Evolutionary conservation across 495 filamentous ascomycete genomes (phyloP).

Genomic region (Daldinia grandis): DNA sequence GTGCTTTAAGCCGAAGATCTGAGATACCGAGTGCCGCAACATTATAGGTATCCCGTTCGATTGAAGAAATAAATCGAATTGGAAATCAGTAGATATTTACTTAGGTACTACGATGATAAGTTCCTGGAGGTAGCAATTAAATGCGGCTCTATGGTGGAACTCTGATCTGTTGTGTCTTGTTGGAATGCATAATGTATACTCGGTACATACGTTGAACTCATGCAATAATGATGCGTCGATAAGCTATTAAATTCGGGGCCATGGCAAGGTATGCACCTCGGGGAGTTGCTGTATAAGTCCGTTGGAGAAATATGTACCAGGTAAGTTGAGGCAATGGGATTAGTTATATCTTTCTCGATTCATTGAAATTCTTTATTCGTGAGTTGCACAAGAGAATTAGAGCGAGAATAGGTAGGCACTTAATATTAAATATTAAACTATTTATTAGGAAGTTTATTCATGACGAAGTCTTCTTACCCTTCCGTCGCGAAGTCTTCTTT

Average conservation of each 20-base stretch:
- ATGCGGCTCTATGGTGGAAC: background rate
- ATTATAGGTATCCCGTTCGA: slow-evolving; percentile 1
- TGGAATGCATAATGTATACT: background rate
- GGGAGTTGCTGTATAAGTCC: background rate
- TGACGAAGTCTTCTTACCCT: slow-evolving; percentile 49
- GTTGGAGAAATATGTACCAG: background rate
- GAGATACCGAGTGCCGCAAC: slow-evolving; percentile 25
- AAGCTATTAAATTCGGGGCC: background rate
- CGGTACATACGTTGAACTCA: background rate
- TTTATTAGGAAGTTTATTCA: slow-evolving; percentile 11
- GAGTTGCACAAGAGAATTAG: background rate
- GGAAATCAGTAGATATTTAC: background rate
- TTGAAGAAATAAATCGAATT: background rate
- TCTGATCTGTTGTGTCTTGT: background rate
- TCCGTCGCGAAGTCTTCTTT: slow-evolving; percentile 45
- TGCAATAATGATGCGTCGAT: background rate
- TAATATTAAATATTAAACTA: background rate
- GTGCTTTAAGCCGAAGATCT: slow-evolving; percentile 22
- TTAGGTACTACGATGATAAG: background rate
- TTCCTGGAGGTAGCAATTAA: background rate
- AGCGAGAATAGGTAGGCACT: slow-evolving; percentile 1
- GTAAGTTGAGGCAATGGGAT: background rate
- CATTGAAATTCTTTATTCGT: background rate
- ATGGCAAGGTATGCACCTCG: background rate
- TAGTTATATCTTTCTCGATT: background rate